phyloP scores from a whole-genome alignment of 345 rosid species.

The Eucalyptus sp. region DNA sequence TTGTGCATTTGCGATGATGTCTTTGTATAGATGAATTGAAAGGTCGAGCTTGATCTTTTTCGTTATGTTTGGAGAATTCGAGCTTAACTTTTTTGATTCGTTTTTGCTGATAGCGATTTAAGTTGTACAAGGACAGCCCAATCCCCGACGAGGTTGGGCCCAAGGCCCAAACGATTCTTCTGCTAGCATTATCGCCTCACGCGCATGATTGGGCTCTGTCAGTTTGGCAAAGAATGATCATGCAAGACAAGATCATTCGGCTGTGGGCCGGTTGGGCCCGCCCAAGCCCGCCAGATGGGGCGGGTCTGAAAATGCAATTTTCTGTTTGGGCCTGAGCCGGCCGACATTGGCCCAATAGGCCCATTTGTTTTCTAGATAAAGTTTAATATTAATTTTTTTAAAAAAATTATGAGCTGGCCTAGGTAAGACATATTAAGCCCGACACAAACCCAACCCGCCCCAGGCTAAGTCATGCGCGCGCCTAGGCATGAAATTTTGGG shows the following conservation, averaged over 20 bases:
- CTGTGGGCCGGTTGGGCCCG: not conserved
- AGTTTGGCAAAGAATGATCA: not conserved
- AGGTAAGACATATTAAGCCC: not conserved
- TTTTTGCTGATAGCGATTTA: not conserved
- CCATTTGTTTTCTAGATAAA: not conserved
- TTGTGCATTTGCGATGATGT: not conserved
- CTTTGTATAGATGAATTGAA: not conserved
- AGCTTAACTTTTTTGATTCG: not conserved
- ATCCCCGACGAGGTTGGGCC: not conserved
- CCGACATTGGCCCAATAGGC: accelerated
- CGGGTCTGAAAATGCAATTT: not conserved
- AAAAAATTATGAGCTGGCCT: not conserved
- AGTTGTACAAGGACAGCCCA: not conserved
- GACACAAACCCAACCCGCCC: not conserved
- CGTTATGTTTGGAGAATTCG: not conserved
- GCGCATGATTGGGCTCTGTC: not conserved
- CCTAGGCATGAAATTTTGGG: not conserved
- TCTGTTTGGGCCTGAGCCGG: not conserved
- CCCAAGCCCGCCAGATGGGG: not conserved
- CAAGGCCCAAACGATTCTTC: not conserved
- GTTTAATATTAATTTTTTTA: not conserved
- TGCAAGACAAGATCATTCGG: not conserved
- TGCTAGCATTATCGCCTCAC: not conserved
- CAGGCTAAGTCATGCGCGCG: not conserved
- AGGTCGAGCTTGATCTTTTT: not conserved